Conservation (phyloP, 2,329 filamentous ascomycete species). For the Calonectria honghensis region DNA sequence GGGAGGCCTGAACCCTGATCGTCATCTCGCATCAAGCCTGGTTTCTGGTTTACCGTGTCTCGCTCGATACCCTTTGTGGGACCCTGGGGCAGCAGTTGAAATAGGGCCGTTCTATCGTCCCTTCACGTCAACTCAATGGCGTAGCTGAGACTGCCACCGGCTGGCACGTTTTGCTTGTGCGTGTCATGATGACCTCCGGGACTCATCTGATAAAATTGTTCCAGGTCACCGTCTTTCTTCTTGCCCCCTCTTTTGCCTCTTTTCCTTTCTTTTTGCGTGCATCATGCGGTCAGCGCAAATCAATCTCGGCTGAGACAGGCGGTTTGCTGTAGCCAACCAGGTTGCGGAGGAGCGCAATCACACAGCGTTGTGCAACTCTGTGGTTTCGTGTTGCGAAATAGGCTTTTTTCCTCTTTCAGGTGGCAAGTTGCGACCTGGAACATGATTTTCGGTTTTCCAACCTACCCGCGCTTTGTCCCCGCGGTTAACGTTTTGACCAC, state of each 20-base stretch:
- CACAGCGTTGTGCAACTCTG: neutral
- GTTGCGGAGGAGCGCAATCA: neutral
- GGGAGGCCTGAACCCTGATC: neutral
- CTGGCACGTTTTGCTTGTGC: neutral
- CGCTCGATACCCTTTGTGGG: neutral
- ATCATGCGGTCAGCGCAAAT: neutral
- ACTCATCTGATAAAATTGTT: neutral
- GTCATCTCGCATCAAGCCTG: too few species aligned
- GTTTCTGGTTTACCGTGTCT: neutral
- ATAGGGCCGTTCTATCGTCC: neutral
- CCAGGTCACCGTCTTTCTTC: neutral
- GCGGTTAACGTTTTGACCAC: neutral
- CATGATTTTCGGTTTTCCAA: neutral
- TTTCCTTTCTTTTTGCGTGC: neutral
- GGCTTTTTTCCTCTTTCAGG: neutral
- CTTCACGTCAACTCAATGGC: neutral
- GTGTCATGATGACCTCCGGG: neutral
- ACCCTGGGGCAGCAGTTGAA: too few species aligned
- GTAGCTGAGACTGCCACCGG: neutral
- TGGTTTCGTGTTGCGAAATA: neutral
- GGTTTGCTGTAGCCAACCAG: neutral
- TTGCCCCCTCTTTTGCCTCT: neutral
- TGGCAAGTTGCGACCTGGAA: neutral
- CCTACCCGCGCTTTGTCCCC: neutral
- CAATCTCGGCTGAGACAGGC: neutral